Evolutionary conservation across 2,329 filamentous ascomycete genomes (phyloP).

Genomic region (Clarireedia paspali): DNA sequence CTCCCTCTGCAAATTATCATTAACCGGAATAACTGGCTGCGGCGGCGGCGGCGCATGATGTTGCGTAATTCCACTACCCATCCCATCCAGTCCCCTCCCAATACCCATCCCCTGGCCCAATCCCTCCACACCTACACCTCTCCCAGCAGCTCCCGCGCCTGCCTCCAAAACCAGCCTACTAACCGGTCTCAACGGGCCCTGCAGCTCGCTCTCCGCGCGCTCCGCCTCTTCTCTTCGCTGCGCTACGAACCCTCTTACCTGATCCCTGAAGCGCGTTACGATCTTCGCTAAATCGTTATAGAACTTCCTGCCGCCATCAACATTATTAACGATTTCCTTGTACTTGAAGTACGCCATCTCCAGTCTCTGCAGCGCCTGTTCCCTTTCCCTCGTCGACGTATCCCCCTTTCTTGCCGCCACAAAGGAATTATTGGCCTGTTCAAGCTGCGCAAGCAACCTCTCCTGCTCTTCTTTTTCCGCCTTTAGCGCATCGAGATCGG

Average conservation of each 20-base stretch:
- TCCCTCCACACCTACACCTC: too few species aligned
- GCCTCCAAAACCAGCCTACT: slow-evolving; percentile 2
- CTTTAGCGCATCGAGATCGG: slow-evolving; percentile 62
- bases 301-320: slow-evolving; percentile 88
- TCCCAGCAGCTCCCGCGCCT: too few species aligned
- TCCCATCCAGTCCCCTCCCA: too few species aligned
- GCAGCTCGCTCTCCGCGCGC: slow-evolving; percentile 52
- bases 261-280: slow-evolving; percentile 76
- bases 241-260: slow-evolving; percentile 69
- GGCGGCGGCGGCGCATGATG: slow-evolving; percentile 24
- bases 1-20: not conserved
- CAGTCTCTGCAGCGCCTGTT: slow-evolving; percentile 76
- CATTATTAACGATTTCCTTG: slow-evolving; percentile 87
- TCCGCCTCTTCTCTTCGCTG: slow-evolving; percentile 74
- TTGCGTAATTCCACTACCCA: slow-evolving; percentile 2
- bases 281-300: slow-evolving; percentile 94
- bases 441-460: slow-evolving; percentile 58
- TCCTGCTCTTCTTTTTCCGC: slow-evolving; percentile 73
- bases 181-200: slow-evolving; percentile 3
- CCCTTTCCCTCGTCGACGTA: slow-evolving; percentile 62
- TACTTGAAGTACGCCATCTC: slow-evolving; percentile 94
- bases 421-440: slow-evolving; percentile 72
- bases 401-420: slow-evolving; percentile 55
- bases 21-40: slow-evolving; percentile 21
- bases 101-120: too few species aligned